Percentiles rank a stretch among this genome's conserved stretches.
phyloP scores from a whole-genome alignment of 2,329 filamentous ascomycete species.

The Alternaria alternata region DNA sequence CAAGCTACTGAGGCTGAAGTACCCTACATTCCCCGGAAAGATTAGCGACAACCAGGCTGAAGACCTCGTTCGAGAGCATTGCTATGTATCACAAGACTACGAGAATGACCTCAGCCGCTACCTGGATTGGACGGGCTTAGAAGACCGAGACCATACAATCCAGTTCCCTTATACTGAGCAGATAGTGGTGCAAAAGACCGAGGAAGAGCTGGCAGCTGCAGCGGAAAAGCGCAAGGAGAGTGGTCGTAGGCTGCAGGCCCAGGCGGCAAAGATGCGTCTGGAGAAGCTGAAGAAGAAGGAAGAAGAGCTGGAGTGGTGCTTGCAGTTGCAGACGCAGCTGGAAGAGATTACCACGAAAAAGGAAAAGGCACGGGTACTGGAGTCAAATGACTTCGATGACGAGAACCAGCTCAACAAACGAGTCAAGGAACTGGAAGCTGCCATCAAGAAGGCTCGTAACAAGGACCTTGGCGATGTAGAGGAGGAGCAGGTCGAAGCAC shows the following conservation, averaged over 20 bases:
- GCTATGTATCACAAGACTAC: conserved; percentile 87
- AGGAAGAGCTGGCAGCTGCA: conserved; percentile 88
- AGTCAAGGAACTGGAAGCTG: conserved; percentile 88
- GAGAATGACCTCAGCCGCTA: conserved; percentile 77
- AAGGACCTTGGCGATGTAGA: conserved; percentile 88
- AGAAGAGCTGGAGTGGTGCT: conserved; percentile 93
- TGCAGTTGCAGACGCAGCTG: conserved; percentile 77
- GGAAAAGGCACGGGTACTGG: conserved; percentile 76
- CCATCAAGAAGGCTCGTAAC: conserved; percentile 86
- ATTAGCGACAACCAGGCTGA: conserved; percentile 88
- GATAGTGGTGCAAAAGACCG: conserved; percentile 86
- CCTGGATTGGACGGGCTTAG: conserved; percentile 89
- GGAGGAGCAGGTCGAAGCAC: conserved; percentile 78
- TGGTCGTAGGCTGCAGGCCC: conserved; percentile 88
- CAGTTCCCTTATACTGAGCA: conserved; percentile 96
- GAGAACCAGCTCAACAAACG: conserved; percentile 84
- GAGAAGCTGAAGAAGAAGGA: conserved; percentile 97
- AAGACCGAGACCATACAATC: conserved; percentile 86
- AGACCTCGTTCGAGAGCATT: conserved; percentile 85
- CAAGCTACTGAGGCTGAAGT: conserved; percentile 89
- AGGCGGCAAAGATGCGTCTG: conserved; percentile 95
- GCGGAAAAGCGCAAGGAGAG: conserved; percentile 96
- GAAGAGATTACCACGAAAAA: conserved; percentile 85
- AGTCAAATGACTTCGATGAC: conserved; percentile 91
- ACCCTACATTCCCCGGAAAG: conserved; percentile 86